Evolutionary conservation across 1,139 yeast genomes (phyloP), one percentile per base, ranked within the genome.

Genomic region (Debaryomyces coudertii): DNA sequence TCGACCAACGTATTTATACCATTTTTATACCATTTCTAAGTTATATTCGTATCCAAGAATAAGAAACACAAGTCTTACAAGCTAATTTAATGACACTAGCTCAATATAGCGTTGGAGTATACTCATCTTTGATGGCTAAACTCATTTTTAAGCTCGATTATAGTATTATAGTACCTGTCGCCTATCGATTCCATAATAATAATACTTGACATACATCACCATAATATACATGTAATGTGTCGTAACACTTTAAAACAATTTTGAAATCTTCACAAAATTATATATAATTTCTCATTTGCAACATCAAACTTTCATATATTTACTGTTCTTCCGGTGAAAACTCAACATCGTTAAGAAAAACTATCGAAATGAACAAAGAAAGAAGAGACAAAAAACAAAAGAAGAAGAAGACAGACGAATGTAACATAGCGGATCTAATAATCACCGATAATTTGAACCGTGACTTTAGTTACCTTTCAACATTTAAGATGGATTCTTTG

Each of bases 361-460:
- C 23, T 8, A 33, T 2, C 16, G 22, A 11, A 42, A 36, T 36
- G 41, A 42, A 37, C 29, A 37, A 34, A 23, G 42, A 43, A 5
- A 37, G 27, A 22, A 30, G 40, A 27, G 46, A 33, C 5, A 39
- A 37, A 23, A 43, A 43, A 30, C 46, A 43, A 12, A 39, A 38
- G 43, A 38, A 31, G 14, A 43, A 38, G 46, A 43, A 34, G 34
- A 12, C 28, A 1, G 42, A 43, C 1, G 46, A 43, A n/a, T 18
- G 23, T 2, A 33, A 14, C 16, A 18, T 36, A 28, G 36, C 28
- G 7, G 39, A 42, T 11, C n/a, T 25, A 8, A 30, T 36, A 15
- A 27, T 31, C 23, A 28, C 16, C 12, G 36, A 31, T 12, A 15
- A 24, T 24, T n/a, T 16, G n/a, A 23, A 12, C 11, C 11, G 31